Evolutionary conservation across 192 early-diverging fungal genomes (phyloP), one percentile per base, ranked within the genome.

Genomic region (Entrophospora sp.): DNA sequence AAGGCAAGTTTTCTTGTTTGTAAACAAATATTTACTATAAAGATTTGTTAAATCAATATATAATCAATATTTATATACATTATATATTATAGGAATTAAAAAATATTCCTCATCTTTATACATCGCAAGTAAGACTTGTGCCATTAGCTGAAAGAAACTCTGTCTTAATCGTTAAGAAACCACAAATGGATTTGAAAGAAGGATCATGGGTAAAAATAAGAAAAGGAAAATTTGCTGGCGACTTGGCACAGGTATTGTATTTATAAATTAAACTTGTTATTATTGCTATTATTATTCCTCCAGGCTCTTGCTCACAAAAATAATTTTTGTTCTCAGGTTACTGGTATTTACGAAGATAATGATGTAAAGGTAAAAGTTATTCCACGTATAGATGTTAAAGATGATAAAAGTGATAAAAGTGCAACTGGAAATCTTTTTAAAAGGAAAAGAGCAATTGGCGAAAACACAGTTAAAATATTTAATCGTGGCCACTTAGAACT

Each of bases 81-180:
- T 34, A n/a, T n/a, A n/a, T n/a, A n/a, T 22, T 18, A 31, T 64
- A 75, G 63, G 91, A 89, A 9, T 69, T 96, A 46, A 82, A 88
- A 20, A 84, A 88, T 16, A 81, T 96, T 31, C 81, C 81, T 57
- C 86, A 90, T 57, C 81, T 94, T 37, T 94, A 88, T 70, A 68
- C 74, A 25, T 73, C 75, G 64, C 82, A 80, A 44, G 64, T 94
- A 42, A 85, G 78, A 34, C 81, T 99, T 18, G 92, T 99, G 43
- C 91, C 91, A 6, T 85, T 96, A 46, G 79, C 85, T 20, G 93
- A 99, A 58, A 96, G 96, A 93, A 85, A 89, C 2, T 91, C 93
- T 52, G 87, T 89, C 35, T 82, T 99, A 38, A 85, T 78, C 36
- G 85, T 96, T 64, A 85, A 86, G 69, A 71, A 79, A 57, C 83